Conservation (phyloP, 805 yeast genomes). For the Saccharomycopsis javanensis region DNA sequence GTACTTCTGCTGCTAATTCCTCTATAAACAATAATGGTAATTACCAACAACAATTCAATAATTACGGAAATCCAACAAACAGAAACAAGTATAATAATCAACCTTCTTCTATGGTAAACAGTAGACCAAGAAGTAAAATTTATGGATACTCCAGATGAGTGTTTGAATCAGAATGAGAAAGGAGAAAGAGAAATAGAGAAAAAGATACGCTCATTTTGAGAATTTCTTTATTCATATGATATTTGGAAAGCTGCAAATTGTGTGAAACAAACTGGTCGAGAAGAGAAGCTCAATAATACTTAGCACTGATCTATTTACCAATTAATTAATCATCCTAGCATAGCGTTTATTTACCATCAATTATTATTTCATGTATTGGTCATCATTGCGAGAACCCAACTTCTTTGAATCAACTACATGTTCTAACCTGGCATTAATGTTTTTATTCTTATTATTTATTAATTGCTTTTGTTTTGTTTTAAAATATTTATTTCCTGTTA, state of each 20-base stretch:
- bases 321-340: too few relatives aligned
- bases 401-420: neutral
- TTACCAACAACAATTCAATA: slow-evolving; percentile 2
- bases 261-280: neutral
- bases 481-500: neutral
- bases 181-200: neutral
- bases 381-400: neutral
- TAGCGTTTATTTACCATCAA: neutral
- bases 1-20: neutral
- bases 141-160: neutral
- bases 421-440: neutral
- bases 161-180: neutral
- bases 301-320: too few relatives aligned
- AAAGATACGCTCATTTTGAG: neutral
- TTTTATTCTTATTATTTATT: too few relatives aligned
- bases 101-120: neutral
- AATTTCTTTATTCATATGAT: neutral
- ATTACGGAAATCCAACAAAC: neutral
- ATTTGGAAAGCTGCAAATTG: neutral
- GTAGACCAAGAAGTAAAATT: neutral
- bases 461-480: too few relatives aligned
- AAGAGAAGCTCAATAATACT: too few relatives aligned
- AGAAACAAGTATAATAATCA: neutral
- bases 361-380: neutral
- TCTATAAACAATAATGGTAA: neutral